phyloP scores from a whole-genome alignment of 1,139 yeast genomes.

The Geotrichum aggregatum region DNA sequence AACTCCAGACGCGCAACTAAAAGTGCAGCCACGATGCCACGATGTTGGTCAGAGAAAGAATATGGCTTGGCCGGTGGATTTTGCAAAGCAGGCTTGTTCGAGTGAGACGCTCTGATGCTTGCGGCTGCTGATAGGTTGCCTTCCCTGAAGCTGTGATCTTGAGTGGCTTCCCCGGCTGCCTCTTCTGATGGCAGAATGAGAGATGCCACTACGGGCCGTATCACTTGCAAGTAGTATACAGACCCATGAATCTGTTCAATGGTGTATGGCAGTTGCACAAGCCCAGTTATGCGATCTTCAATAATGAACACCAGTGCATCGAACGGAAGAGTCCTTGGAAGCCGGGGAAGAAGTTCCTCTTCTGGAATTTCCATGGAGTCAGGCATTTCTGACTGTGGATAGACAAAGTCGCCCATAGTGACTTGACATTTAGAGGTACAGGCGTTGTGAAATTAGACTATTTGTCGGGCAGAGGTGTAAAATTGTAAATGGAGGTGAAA shows the following conservation, averaged over 20 bases:
- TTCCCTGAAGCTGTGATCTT: background rate
- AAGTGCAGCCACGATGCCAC: slow-evolving; percentile 35
- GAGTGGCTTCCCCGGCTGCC: background rate
- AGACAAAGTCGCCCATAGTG: background rate
- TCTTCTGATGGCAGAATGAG: slow-evolving; percentile 16
- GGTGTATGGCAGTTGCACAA: slow-evolving; percentile 18
- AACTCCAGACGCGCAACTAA: slow-evolving; percentile 34
- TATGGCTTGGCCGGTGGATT: slow-evolving; percentile 4
- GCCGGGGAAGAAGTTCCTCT: slow-evolving; percentile 18
- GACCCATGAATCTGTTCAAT: slow-evolving; percentile 16
- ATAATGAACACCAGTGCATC: slow-evolving; percentile 20
- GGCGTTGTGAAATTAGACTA: too few relatives aligned
- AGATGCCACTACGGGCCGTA: slow-evolving; percentile 20
- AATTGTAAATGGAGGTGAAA: too few relatives aligned
- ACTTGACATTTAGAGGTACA: too few relatives aligned
- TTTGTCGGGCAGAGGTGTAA: too few relatives aligned
- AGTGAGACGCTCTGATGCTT: slow-evolving; percentile 7
- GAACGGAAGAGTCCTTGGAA: slow-evolving; percentile 18
- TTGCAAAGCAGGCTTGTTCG: background rate
- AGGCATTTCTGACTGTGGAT: background rate
- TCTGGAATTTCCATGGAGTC: slow-evolving; percentile 3
- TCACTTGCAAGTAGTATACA: slow-evolving; percentile 13
- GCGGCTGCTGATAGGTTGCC: slow-evolving; percentile 5
- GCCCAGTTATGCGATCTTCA: slow-evolving; percentile 18
- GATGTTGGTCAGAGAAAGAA: slow-evolving; percentile 27